Evolutionary conservation across 2,329 filamentous ascomycete genomes (phyloP).

Genomic region (Alternaria arborescens): DNA sequence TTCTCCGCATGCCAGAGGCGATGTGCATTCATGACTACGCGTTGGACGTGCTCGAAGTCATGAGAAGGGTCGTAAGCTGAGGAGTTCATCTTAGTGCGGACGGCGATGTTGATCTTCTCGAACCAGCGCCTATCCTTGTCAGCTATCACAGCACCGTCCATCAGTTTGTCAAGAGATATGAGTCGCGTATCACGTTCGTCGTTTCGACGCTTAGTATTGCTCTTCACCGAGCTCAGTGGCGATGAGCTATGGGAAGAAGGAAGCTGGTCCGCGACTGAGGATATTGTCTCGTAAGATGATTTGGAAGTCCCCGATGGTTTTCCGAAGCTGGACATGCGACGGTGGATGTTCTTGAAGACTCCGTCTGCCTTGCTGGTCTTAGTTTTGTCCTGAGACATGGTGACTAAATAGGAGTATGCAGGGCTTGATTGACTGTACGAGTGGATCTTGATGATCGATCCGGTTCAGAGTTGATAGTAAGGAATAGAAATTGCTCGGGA

Average conservation of each 20-base stretch:
- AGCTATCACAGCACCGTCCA: background rate
- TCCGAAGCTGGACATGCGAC: background rate
- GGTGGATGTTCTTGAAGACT: conserved; percentile 2
- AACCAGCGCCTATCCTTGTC: conserved; percentile 19
- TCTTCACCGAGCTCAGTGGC: background rate
- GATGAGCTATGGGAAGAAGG: background rate
- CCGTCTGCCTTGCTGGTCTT: background rate
- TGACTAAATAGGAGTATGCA: background rate
- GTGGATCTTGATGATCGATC: background rate
- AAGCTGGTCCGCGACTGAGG: background rate
- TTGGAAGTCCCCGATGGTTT: background rate
- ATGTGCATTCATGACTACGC: conserved; percentile 74
- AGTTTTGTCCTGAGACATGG: background rate
- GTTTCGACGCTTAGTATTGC: background rate
- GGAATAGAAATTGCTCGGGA: background rate
- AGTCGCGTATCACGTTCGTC: conserved; percentile 7
- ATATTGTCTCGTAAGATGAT: background rate
- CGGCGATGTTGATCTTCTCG: conserved; percentile 39
- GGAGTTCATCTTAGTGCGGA: conserved; percentile 66
- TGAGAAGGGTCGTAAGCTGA: conserved; percentile 80
- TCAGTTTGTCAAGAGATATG: conserved; percentile 4
- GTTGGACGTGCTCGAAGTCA: conserved; percentile 82
- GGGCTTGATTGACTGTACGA: background rate
- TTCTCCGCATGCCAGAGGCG: conserved; percentile 65
- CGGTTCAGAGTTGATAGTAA: background rate